A percentile compares a stretch with the other conserved stretches of the same genome.
phyloP scores from a whole-genome alignment of 306 rosid genomes.

The cucumber (Cucumis sativus) region DNA sequence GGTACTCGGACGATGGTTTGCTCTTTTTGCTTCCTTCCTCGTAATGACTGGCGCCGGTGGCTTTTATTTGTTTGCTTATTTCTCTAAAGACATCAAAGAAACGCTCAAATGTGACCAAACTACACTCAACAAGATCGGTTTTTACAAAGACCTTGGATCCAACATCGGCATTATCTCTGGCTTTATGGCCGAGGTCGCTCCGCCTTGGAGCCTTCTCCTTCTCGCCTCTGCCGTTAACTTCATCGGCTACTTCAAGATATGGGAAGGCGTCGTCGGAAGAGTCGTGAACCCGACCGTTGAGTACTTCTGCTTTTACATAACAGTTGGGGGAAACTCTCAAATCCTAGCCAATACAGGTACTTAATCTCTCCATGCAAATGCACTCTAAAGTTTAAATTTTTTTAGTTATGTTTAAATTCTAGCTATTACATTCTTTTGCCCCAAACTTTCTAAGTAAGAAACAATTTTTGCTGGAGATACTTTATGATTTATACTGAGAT shows the following conservation, averaged over 20 bases:
- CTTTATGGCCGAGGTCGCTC: conserved; percentile 15
- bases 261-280: background rate
- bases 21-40: background rate
- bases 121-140: conserved; percentile 10
- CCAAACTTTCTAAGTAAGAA: too few species aligned
- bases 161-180: conserved; percentile 21
- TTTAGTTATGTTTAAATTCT: too few species aligned
- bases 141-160: conserved; percentile 30
- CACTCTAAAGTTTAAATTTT: too few species aligned
- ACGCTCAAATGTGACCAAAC: conserved; percentile 19
- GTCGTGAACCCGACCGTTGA: conserved; percentile 15
- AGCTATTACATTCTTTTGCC: too few species aligned
- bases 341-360: conserved; percentile 16
- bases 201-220: conserved; percentile 17
- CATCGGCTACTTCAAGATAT: conserved; percentile 4
- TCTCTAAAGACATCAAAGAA: conserved; percentile 22
- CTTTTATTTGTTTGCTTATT: conserved; percentile 18
- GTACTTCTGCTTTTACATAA: conserved; percentile 20
- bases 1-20: background rate
- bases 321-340: conserved; percentile 20
- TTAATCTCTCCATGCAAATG: too few species aligned
- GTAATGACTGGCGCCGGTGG: conserved; percentile 20
- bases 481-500: too few species aligned
- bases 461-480: too few species aligned
- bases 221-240: conserved; percentile 13